phyloP scores from a whole-genome alignment of 805 yeast genomes.

The Yarrowia sp. region DNA sequence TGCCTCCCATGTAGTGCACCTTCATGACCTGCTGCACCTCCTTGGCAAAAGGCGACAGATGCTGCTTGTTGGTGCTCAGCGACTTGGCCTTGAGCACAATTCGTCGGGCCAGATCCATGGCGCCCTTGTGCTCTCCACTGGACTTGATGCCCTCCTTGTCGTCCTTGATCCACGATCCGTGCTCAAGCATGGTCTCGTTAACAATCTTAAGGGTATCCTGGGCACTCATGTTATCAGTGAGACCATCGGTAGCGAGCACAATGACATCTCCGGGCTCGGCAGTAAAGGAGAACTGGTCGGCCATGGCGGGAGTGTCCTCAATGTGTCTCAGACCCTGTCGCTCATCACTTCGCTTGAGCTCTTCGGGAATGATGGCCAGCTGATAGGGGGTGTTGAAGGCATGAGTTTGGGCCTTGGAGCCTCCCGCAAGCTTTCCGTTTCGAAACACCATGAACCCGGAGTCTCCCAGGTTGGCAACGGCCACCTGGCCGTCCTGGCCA shows the following conservation, averaged over 20 bases:
- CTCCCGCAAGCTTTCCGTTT: slow-evolving; percentile 53
- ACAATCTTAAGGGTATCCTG: slow-evolving; percentile 69
- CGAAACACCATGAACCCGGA: slow-evolving; percentile 91
- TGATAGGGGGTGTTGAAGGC: slow-evolving; percentile 92
- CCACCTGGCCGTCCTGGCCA: slow-evolving; percentile 47
- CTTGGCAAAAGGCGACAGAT: slow-evolving; percentile 83
- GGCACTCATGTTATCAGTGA: slow-evolving; percentile 75
- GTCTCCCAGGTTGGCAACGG: slow-evolving; percentile 84
- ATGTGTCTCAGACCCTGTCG: slow-evolving; percentile 47
- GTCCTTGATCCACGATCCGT: slow-evolving; percentile 37
- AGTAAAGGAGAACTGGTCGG: slow-evolving; percentile 64
- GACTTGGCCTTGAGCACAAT: slow-evolving; percentile 66
- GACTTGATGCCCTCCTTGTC: slow-evolving; percentile 31
- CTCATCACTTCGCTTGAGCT: slow-evolving; percentile 49
- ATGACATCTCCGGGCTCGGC: slow-evolving; percentile 70
- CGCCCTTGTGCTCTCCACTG: slow-evolving; percentile 34
- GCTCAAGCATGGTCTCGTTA: slow-evolving; percentile 48
- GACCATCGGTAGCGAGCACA: slow-evolving; percentile 89
- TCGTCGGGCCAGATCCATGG: slow-evolving; percentile 48
- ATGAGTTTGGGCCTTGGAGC: slow-evolving; percentile 76
- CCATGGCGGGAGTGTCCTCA: slow-evolving; percentile 63
- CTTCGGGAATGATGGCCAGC: slow-evolving; percentile 74
- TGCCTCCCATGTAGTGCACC: slow-evolving; percentile 79
- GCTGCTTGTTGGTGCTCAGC: slow-evolving; percentile 67
- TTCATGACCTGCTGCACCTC: slow-evolving; percentile 64